Conservation (phyloP, 2,329 filamentous ascomycete species). For the Chaetomiaceae sp. region DNA sequence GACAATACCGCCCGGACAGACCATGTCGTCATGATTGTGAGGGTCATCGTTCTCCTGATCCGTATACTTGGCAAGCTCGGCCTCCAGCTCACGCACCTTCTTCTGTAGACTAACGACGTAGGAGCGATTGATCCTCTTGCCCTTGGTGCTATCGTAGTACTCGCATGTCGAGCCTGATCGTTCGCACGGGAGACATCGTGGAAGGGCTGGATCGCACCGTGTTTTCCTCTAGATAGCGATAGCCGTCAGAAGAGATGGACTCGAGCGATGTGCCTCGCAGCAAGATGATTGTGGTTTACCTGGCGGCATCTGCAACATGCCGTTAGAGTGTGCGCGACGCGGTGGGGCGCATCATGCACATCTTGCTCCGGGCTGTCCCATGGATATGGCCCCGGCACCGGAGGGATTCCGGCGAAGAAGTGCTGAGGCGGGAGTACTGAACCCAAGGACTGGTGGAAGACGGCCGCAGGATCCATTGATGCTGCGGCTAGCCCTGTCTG, state of each 20-base stretch:
- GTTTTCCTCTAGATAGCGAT: conserved; percentile 77
- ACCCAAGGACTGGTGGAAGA: conserved; percentile 56
- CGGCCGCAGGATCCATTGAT: conserved; percentile 54
- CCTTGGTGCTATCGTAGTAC: conserved; percentile 88
- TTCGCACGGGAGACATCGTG: conserved; percentile 88
- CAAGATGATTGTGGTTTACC: no score
- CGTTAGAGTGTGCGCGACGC: conserved; percentile 74
- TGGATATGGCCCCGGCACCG: conserved; percentile 26
- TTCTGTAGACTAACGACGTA: conserved; percentile 93
- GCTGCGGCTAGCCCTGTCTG: not conserved
- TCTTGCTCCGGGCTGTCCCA: conserved; percentile 46
- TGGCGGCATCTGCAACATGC: conserved; percentile 77
- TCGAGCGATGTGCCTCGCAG: no score
- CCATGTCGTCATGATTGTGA: conserved; percentile 74
- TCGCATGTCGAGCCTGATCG: conserved; percentile 87
- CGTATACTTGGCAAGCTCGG: conserved; percentile 73
- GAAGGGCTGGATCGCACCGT: conserved; percentile 87
- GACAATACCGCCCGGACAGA: conserved; percentile 81
- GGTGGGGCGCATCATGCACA: conserved; percentile 48
- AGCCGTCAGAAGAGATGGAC: conserved; percentile 3
- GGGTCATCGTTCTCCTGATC: conserved; percentile 68
- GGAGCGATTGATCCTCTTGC: conserved; percentile 77
- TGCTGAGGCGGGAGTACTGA: conserved; percentile 30
- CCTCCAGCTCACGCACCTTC: conserved; percentile 75
- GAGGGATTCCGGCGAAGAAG: conserved; percentile 27